Evolutionary conservation across 2,329 filamentous ascomycete genomes (phyloP).

Genomic region (Fulvia fulva): DNA sequence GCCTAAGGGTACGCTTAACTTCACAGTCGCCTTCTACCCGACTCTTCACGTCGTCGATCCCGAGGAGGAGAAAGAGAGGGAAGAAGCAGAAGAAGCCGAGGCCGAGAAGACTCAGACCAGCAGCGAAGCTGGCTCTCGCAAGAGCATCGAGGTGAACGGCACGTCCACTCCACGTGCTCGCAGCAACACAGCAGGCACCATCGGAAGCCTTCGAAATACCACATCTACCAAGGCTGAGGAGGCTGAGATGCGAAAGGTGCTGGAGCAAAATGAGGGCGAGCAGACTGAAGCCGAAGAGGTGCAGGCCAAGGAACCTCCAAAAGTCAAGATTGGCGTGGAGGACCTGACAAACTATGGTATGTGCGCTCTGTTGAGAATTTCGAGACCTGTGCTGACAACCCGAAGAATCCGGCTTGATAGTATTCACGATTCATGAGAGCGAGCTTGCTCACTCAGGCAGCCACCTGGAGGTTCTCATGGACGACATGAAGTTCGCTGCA

Average conservation of each 20-base stretch:
- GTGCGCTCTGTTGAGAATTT: conserved; percentile 19
- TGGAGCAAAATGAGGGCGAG: conserved; percentile 46
- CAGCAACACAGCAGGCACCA: conserved; percentile 37
- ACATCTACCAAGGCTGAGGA: conserved; percentile 32
- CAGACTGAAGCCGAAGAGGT: conserved; percentile 41
- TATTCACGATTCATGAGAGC: conserved; percentile 90
- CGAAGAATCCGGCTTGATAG: conserved; percentile 79
- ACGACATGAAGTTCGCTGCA: conserved; percentile 89
- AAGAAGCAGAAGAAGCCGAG: conserved; percentile 57
- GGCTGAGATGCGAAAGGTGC: conserved; percentile 41
- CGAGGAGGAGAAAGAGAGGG: conserved; percentile 65
- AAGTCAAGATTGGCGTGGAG: conserved; percentile 72
- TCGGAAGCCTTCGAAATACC: conserved; percentile 37
- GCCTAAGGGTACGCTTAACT: conserved; percentile 75
- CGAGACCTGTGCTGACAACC: conserved; percentile 33
- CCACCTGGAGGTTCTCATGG: conserved; percentile 83
- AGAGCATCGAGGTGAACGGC: conserved; percentile 14
- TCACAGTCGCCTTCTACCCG: conserved; percentile 85
- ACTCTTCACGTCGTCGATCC: conserved; percentile 83
- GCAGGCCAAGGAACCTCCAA: conserved; percentile 59
- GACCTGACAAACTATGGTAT: conserved; percentile 74
- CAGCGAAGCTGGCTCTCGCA: conserved; percentile 14
- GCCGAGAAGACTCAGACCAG: conserved; percentile 19
- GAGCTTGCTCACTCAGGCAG: conserved; percentile 73
- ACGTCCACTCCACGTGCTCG: conserved; percentile 11